phyloP scores from a whole-genome alignment of 768 basidiomycete species.

The Pulveroboletus ravenelii region DNA sequence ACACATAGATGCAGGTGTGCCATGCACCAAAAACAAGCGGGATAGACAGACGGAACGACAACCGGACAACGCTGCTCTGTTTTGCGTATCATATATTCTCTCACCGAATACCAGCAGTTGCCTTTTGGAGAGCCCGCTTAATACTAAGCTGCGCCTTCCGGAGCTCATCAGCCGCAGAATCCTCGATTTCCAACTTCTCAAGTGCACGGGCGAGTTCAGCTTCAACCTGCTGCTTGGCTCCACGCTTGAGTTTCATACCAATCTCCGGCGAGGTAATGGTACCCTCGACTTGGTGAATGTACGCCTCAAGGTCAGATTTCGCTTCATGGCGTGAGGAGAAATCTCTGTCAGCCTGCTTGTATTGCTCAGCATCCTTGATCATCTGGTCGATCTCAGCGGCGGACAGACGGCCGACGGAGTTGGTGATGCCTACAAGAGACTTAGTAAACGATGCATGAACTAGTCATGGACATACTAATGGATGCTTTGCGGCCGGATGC shows the following conservation, averaged over 20 bases:
- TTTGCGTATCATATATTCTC: constrained; percentile 7
- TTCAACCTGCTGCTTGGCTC: constrained; percentile 92
- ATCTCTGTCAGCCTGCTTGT: constrained; percentile 94
- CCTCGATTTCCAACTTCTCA: constrained; percentile 98
- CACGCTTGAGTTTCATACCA: constrained; percentile 98
- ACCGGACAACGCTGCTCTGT: constrained; percentile 14
- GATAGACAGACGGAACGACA: constrained; percentile 16
- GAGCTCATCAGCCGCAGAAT: constrained; percentile 88
- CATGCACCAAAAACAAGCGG: constrained; percentile 9
- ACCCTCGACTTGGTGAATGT: constrained; percentile 94
- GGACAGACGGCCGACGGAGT: constrained; percentile 98
- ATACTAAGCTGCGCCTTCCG: constrained; percentile 93
- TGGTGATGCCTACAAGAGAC: constrained; percentile 75
- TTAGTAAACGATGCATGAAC: constrained; percentile 1
- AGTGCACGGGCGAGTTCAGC: constrained; percentile 96
- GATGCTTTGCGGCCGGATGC: constrained; percentile 99
- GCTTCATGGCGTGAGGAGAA: constrained; percentile 98
- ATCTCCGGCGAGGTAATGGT: constrained; percentile 96
- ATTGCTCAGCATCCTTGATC: constrained; percentile 98
- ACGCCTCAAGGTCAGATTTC: constrained; percentile 96
- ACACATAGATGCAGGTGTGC: constrained; percentile 12
- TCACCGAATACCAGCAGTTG: constrained; percentile 85
- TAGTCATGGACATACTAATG: constrained; percentile 60
- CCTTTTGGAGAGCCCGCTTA: constrained; percentile 98
- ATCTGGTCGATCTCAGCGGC: constrained; percentile 98